phyloP scores from a whole-genome alignment of 1,284 basidiomycete genomes.

The Cryptococcus sp. region DNA sequence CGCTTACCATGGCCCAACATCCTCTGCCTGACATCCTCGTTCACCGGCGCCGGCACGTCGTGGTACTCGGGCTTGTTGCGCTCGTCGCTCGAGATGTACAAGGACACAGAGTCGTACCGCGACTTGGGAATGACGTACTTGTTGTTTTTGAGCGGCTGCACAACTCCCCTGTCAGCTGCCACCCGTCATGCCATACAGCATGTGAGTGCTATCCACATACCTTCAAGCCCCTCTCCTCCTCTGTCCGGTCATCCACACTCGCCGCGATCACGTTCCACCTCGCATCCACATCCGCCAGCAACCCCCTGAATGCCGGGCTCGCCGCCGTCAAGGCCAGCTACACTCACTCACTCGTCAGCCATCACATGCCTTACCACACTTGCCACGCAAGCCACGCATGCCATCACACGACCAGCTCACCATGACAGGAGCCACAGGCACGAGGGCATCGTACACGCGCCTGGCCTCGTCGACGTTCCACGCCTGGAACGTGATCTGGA shows the following conservation, averaged over 20 bases:
- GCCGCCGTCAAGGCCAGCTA: slow-evolving; percentile 91
- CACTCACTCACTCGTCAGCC: not conserved
- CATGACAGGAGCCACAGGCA: slow-evolving; percentile 92
- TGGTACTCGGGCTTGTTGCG: slow-evolving; percentile 90
- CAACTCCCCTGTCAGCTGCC: no score
- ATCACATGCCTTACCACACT: not conserved
- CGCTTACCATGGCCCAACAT: slow-evolving; percentile 67
- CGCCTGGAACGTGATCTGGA: slow-evolving; percentile 97
- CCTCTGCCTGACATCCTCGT: slow-evolving; percentile 68
- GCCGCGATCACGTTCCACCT: slow-evolving; percentile 98
- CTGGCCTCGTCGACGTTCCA: slow-evolving; percentile 89
- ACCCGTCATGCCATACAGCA: no score
- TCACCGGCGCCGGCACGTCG: slow-evolving; percentile 78
- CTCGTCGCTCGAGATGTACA: slow-evolving; percentile 85
- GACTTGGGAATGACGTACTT: slow-evolving; percentile 86
- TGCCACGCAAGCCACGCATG: no score
- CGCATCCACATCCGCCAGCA: slow-evolving; percentile 93
- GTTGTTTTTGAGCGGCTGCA: slow-evolving; percentile 70
- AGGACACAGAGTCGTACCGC: slow-evolving; percentile 91
- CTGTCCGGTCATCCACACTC: slow-evolving; percentile 93
- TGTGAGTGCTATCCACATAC: slow-evolving; percentile 54
- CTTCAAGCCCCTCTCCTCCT: slow-evolving; percentile 86
- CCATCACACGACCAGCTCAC: slow-evolving; percentile 52
- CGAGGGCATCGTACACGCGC: slow-evolving; percentile 87
- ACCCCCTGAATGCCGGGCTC: slow-evolving; percentile 89